Evolutionary conservation across 129 eudicot species (phyloP).

Genomic region (Calendula officinalis): DNA sequence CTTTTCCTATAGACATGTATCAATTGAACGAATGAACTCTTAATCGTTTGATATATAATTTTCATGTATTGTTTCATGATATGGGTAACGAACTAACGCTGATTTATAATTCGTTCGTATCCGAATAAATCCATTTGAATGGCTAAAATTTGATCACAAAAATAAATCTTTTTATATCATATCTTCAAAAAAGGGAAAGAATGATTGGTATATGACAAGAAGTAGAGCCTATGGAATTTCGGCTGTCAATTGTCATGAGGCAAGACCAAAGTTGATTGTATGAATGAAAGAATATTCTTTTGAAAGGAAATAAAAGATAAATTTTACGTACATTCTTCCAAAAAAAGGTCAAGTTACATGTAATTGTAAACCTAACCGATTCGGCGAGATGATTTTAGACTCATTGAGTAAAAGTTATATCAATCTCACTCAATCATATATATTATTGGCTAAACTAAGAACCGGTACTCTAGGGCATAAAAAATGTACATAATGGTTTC

Average conservation of each 20-base stretch:
- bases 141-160: conserved; percentile 12
- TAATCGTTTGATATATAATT: background rate
- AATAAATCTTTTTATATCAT: background rate
- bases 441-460: too few relatives aligned
- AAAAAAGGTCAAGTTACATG: too few relatives aligned
- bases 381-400: too few relatives aligned
- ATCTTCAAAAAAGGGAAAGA: conserved; percentile 8
- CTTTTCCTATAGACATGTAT: background rate
- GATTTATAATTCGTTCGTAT: background rate
- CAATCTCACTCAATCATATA: too few relatives aligned
- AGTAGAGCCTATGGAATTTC: conserved; percentile 11
- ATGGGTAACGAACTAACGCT: conserved; percentile 9
- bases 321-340: too few relatives aligned
- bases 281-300: background rate
- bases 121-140: conserved; percentile 4
- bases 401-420: too few relatives aligned
- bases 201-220: conserved; percentile 27
- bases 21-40: background rate
- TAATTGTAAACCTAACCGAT: too few relatives aligned
- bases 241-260: conserved; percentile 13
- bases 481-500: too few relatives aligned
- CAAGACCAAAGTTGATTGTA: conserved; percentile 14
- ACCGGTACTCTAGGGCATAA: too few relatives aligned
- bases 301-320: too few relatives aligned
- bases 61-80: background rate